Evolutionary conservation across 306 rosid species (phyloP).

Genomic region (Vicia faba): DNA sequence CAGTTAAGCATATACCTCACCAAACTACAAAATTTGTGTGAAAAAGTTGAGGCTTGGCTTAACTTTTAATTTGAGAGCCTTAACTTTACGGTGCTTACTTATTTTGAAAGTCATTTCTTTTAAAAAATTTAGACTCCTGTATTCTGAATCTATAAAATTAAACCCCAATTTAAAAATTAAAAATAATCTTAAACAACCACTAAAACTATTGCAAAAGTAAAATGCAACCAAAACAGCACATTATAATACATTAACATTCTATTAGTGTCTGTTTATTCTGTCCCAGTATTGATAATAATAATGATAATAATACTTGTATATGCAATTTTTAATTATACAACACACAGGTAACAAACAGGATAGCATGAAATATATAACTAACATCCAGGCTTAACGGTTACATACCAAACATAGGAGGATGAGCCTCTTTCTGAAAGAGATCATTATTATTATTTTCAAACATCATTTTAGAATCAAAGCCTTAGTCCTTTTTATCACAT

Average conservation of each 20-base stretch:
- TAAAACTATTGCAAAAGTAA: neutral
- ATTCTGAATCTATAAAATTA: too few relatives aligned
- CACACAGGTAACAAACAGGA: neutral
- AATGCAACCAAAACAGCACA: neutral
- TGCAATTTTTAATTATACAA: neutral
- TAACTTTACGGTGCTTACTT: too few relatives aligned
- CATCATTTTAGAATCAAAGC: conserved; percentile 24
- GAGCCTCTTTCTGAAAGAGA: neutral
- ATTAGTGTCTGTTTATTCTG: neutral
- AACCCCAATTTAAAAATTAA: too few relatives aligned
- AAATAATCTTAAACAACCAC: too few relatives aligned
- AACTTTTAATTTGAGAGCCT: too few relatives aligned
- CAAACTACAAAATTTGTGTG: too few relatives aligned
- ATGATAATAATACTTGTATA: neutral
- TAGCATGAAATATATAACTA: conserved; percentile 18
- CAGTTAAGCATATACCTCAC: too few relatives aligned
- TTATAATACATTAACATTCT: neutral
- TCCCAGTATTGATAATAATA: neutral
- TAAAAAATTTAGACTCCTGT: too few relatives aligned
- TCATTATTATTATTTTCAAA: conserved; percentile 26
- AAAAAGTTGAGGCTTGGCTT: too few relatives aligned
- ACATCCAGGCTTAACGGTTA: neutral
- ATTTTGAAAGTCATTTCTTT: too few relatives aligned
- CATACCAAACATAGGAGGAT: conserved; percentile 14
- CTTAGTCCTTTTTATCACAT: conserved; percentile 6